Evolutionary conservation across 208 protist species (phyloP).

Genomic region (Trypanosoma theileri): DNA sequence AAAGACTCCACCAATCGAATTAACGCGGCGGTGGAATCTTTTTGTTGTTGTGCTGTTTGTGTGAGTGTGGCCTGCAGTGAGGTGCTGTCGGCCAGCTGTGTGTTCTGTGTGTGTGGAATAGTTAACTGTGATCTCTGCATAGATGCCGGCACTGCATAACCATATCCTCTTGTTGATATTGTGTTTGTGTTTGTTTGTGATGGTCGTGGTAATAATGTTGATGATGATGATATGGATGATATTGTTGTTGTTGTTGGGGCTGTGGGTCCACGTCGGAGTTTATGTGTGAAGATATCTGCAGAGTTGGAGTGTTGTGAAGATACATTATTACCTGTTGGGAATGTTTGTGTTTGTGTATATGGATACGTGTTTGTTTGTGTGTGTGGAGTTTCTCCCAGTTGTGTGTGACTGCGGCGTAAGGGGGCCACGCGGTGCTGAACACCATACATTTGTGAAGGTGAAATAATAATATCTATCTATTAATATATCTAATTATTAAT

Average conservation of each 20-base stretch:
- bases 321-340: too few species aligned
- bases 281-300: too few species aligned
- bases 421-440: conserved; percentile 26
- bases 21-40: conserved; percentile 4
- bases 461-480: conserved; percentile 3
- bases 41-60: conserved; percentile 14
- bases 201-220: too few species aligned
- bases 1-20: neutral
- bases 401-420: conserved; percentile 8
- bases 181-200: too few species aligned
- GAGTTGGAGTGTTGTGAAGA: too few species aligned
- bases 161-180: too few species aligned
- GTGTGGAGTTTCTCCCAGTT: neutral
- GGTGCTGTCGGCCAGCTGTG: neutral
- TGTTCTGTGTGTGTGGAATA: conserved; percentile 4
- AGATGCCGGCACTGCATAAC: too few species aligned
- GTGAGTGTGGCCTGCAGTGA: conserved; percentile 5
- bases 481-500: conserved; percentile 1
- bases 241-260: too few species aligned
- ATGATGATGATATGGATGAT: too few species aligned
- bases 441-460: conserved; percentile 13
- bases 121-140: too few species aligned
- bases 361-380: neutral
- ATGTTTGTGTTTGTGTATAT: neutral
- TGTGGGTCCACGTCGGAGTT: too few species aligned